These are phyloP conservation scores for Talaromyces adpressus DNA, from an alignment of 495 filamentous ascomycete genomes.

Conservation along the genomic window DNA sequence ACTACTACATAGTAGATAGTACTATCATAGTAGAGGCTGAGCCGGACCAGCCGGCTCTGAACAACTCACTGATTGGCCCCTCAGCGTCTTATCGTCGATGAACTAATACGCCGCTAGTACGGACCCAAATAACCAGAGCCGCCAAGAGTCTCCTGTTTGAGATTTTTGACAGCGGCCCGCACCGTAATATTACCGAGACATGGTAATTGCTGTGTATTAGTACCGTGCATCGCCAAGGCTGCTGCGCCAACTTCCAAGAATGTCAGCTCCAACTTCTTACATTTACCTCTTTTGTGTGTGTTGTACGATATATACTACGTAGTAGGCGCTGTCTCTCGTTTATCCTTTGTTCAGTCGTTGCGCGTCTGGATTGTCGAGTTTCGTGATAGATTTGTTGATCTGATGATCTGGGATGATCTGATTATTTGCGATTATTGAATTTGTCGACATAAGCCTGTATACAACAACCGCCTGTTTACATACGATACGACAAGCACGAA, in stretches of 20 bases:
- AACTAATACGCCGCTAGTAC: neutral
- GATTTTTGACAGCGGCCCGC: neutral
- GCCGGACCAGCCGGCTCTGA: neutral
- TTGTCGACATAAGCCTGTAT: neutral
- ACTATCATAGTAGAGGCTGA: neutral
- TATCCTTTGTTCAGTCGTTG: neutral
- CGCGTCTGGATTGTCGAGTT: neutral
- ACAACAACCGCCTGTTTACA: neutral
- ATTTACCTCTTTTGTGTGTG: neutral
- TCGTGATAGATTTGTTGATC: neutral
- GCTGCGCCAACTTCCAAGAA: neutral
- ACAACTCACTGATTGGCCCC: neutral
- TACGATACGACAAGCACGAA: neutral
- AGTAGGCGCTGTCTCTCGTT: neutral
- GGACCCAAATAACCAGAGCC: neutral
- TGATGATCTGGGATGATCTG: neutral
- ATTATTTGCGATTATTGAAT: neutral
- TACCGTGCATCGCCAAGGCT: neutral
- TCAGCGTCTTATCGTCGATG: neutral
- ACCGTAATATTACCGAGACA: neutral
- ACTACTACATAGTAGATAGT: neutral
- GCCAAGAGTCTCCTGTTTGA: neutral
- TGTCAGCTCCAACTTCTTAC: neutral
- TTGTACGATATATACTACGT: neutral
- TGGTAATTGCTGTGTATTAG: neutral